Conservation (phyloP, 306 rosid species). For the Senna siamea region DNA sequence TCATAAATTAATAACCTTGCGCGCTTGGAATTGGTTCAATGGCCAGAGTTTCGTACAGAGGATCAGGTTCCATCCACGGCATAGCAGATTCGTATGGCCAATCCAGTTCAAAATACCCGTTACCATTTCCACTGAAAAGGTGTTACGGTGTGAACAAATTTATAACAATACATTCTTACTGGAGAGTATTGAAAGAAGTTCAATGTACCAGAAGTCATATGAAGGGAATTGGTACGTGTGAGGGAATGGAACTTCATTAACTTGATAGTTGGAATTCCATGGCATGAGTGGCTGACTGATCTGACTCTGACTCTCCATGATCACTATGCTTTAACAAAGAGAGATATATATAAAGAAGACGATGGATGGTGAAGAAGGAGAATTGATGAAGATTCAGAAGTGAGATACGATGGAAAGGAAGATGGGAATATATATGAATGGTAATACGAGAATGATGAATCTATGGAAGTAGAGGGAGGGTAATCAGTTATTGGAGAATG, state of each 20-base stretch:
- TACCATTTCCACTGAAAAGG: conserved; percentile 32
- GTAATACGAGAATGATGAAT: conserved; percentile 32
- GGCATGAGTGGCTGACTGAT: conserved; percentile 23
- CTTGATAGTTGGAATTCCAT: conserved; percentile 32
- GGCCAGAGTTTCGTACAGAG: conserved; percentile 34
- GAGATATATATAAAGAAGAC: neutral
- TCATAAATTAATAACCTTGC: conserved; percentile 40
- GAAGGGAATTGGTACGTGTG: conserved; percentile 38
- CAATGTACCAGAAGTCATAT: conserved; percentile 43
- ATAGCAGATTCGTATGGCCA: conserved; percentile 39
- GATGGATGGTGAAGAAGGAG: too few relatives aligned
- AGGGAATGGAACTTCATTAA: conserved; percentile 43
- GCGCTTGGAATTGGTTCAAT: conserved; percentile 41
- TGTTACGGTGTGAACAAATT: neutral
- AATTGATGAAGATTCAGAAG: neutral
- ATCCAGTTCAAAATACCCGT: conserved; percentile 36
- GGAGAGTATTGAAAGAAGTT: neutral
- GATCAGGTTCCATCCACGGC: conserved; percentile 46
- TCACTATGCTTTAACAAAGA: conserved; percentile 20
- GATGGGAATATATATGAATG: conserved; percentile 41
- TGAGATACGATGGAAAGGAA: neutral
- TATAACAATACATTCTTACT: neutral
- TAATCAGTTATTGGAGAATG: conserved; percentile 48
- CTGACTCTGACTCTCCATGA: conserved; percentile 34
- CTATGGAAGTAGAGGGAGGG: conserved; percentile 30